Base-by-base conservation (phyloP, 768 basidiomycete genomes). In the Boletellus sp. region DNA sequence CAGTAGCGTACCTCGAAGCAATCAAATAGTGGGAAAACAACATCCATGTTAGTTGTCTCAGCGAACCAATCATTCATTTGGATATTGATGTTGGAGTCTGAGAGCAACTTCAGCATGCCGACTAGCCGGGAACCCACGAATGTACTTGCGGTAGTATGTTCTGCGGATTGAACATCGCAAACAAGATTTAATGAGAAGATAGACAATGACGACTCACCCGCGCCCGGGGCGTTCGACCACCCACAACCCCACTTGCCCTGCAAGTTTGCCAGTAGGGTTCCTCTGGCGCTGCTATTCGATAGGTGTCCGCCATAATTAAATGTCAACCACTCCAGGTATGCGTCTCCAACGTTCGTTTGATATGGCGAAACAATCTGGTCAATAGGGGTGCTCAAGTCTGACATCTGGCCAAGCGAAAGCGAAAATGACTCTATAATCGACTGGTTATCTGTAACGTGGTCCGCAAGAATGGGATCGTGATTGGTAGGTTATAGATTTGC, bases 21-120 rank as follows among this genome's bases (percentile, higher is more conserved):
- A 58, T 87, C 71, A 53, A 84, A 90, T 11, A 88, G 59, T 0
- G 84, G 73, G 16, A 63, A 48, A 0, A 76, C 77, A 22, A 87
- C 74, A 47, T 81, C 74, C 51, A 87, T 68, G 51, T 78, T 78
- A 9, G 81, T 83, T 70, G 80, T 78, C 58, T 88, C 86, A 15
- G 85, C 85, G 43, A 74, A 74, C 87, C 87, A 89, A 62, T 88
- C 86, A 59, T 87, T 89, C 87, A 88, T 88, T 62, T 90, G 87
- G 36, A 85, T 75, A 53, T 90, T 90, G 55, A 90, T 85, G 50
- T 90, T 89, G 28, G 86, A 76, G 58, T 87, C 85, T 86, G 50
- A 23, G 17, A 36, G 24, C 13, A 24, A 46, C 19, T 11, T 41
- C 16, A 54, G 3, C 37, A 32, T 43, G 22, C 17, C 15, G 6